A percentile compares a stretch with the other conserved stretches of the same genome.
Evolutionary conservation across 1,139 yeast species (phyloP).

Genomic region (Candida tropicalis): DNA sequence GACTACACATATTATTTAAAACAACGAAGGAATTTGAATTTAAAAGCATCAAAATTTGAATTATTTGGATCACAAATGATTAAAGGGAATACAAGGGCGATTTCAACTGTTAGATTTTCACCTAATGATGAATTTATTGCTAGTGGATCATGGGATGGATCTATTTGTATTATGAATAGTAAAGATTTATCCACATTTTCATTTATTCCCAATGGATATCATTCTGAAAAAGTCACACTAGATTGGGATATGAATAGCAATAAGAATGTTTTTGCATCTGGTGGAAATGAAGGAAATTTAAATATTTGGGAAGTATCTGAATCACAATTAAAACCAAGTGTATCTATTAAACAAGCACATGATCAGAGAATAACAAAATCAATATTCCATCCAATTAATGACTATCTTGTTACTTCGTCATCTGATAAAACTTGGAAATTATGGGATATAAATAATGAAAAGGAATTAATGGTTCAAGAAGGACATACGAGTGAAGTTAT

Average conservation of each 20-base stretch:
- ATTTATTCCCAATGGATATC: constrained; percentile 22
- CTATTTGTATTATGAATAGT: constrained; percentile 40
- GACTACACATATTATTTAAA: constrained; percentile 24
- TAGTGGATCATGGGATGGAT: constrained; percentile 88
- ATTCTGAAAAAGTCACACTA: constrained; percentile 65
- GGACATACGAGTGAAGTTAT: constrained; percentile 84
- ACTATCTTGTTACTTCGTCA: constrained; percentile 68
- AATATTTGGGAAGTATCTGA: constrained; percentile 43
- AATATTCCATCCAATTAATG: constrained; percentile 64
- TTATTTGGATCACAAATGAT: constrained; percentile 72
- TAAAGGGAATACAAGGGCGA: constrained; percentile 59
- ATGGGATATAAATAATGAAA: constrained; percentile 62
- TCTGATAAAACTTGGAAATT: constrained; percentile 88
- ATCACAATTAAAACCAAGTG: constrained; percentile 18
- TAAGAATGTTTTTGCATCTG: constrained; percentile 40
- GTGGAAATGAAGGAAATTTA: constrained; percentile 69
- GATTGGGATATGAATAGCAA: constrained; percentile 52
- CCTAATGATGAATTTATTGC: constrained; percentile 44
- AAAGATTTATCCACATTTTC: constrained; percentile 31
- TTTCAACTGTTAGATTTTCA: constrained; percentile 60
- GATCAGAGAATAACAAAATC: constrained; percentile 62
- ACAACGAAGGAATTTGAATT: constrained; percentile 49
- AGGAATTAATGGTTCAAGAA: constrained; percentile 57
- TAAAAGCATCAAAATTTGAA: constrained; percentile 39
- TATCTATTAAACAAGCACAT: constrained; percentile 40